Base-by-base conservation (phyloP, 306 rosid genomes). In the Canavalia gladiata region DNA sequence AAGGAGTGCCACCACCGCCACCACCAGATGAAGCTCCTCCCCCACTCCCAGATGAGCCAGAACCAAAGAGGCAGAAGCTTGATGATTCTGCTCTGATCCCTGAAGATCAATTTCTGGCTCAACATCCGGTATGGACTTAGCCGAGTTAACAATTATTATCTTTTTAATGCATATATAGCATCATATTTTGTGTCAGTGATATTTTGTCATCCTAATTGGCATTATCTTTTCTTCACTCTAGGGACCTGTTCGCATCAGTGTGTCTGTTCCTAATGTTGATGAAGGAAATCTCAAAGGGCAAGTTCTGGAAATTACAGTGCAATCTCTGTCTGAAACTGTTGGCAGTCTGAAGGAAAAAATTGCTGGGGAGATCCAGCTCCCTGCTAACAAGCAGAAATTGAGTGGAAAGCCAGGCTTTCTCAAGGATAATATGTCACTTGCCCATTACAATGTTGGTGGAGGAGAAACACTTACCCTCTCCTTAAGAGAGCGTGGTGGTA, bases 11-110 rank as follows among this genome's bases (percentile, higher is more conserved):
- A 29, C 98, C 99, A 0, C 98, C 99, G 11, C 75, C 97, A 0
- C 97, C 94, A 25, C 99, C 97, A 3, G 99, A 95, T 31, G 99
- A 93, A 88, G 99, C 98, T 86, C 97, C 93, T 79, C 99, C 98
- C 2, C 97, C 98, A 0, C 98, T 92, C 37, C 99, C 97, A 7
- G 98, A 93, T 6, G 99, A 95, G 82, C 99, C 97, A 4, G 97
- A 95, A 76, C 98, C 97, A 30, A 95, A 95, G 93, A 87, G 90
- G 87, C 97, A 88, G 85, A 95, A 88, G 82, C 97, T 83, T 70
- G 97, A 95, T 51, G 98, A 95, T 89, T 88, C 90, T 45, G 79
- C 88, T 87, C 97, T 95, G 76, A 86, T 89, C 57, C 91, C 98
- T 0, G 98, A 95, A 88, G 99, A 95, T 74, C 91, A 91, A 75